These are phyloP conservation scores for Phyllosticta citribraziliensis DNA, from an alignment of 2,329 filamentous ascomycete species.

Conservation along the genomic window DNA sequence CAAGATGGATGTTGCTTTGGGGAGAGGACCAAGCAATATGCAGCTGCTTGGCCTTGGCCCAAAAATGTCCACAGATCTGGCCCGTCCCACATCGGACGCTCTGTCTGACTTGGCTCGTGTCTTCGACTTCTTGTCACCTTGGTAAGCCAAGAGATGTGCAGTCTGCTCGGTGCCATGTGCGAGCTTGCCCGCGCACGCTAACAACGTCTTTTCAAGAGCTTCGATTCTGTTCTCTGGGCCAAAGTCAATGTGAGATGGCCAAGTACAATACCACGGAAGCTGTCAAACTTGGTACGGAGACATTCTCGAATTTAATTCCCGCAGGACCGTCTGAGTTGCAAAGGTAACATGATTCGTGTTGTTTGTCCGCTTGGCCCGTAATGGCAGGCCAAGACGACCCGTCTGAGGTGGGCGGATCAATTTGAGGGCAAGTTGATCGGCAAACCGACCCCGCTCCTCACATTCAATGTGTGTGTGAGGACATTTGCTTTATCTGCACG, in stretches of 20 bases:
- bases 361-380: not conserved
- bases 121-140: not conserved
- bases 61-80: not conserved
- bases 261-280: not conserved
- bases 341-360: not conserved
- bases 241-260: not conserved
- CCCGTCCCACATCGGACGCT: not conserved
- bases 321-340: not conserved
- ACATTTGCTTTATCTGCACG: not conserved
- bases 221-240: not conserved
- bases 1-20: not conserved
- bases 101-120: not conserved
- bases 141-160: not conserved
- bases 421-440: not conserved
- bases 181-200: not conserved
- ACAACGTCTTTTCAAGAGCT: not conserved
- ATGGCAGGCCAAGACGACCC: not conserved
- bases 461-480: not conserved
- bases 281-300: not conserved
- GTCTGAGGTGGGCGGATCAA: not conserved
- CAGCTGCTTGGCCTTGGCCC: not conserved
- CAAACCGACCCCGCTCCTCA: not conserved
- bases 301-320: not conserved
- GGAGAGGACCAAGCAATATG: not conserved
- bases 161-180: not conserved